phyloP scores from a whole-genome alignment of 345 rosid genomes.

The Gossypium longicalyx region DNA sequence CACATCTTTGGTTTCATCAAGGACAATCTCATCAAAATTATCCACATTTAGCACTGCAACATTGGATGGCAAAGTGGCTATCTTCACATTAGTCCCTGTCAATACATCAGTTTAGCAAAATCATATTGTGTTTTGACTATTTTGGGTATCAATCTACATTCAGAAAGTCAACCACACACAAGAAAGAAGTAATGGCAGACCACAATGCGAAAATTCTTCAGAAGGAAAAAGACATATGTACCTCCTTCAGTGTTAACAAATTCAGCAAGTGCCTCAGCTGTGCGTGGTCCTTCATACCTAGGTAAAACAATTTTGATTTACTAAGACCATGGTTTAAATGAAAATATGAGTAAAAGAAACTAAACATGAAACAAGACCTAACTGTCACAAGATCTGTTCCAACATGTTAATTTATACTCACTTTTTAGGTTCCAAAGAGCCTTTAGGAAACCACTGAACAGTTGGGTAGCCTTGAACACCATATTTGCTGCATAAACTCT shows the following conservation, averaged over 20 bases:
- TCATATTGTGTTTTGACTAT: background rate
- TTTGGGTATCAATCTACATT: background rate
- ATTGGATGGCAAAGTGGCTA: conserved; percentile 66
- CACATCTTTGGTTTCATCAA: conserved; percentile 86
- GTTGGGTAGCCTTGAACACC: conserved; percentile 98
- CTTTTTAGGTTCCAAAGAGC: conserved; percentile 90
- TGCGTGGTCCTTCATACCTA: conserved; percentile 95
- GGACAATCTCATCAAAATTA: conserved; percentile 72
- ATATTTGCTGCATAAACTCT: conserved; percentile 71
- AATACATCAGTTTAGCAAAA: conserved; percentile 8
- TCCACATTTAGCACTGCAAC: conserved; percentile 73
- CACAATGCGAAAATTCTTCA: conserved; percentile 2
- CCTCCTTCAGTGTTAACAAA: conserved; percentile 93
- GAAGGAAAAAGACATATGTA: conserved; percentile 17
- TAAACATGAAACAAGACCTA: background rate
- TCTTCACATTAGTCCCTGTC: conserved; percentile 85
- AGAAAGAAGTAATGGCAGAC: background rate
- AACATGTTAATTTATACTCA: conserved; percentile 28
- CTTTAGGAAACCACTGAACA: conserved; percentile 93
- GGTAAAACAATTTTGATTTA: background rate
- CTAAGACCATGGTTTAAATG: background rate
- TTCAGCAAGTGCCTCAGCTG: conserved; percentile 74
- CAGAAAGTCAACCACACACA: background rate
- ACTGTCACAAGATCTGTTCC: background rate
- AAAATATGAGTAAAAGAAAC: background rate